Conservation (phyloP, 2,329 filamentous ascomycete species). For the Neofusicoccum umdonicola region DNA sequence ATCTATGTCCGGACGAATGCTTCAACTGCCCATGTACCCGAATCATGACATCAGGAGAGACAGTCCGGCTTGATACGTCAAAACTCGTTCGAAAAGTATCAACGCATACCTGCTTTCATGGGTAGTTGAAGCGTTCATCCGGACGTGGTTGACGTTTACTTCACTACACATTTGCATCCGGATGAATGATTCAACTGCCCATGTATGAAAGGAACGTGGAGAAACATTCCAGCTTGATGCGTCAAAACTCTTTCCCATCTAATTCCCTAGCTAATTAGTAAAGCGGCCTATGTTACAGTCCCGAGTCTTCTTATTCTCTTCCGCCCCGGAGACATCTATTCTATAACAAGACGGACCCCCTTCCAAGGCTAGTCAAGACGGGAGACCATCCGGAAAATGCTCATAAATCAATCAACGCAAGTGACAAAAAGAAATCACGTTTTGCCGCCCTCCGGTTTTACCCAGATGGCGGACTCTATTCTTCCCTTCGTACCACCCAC, state of each 20-base stretch:
- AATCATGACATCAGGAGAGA: no score
- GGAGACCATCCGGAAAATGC: constrained; percentile 5
- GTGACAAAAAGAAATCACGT: constrained; percentile 4
- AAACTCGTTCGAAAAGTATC: no score
- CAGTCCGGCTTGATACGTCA: no score
- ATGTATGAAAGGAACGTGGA: neutral
- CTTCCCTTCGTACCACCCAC: neutral
- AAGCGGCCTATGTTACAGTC: constrained; percentile 11
- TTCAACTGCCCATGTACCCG: no score
- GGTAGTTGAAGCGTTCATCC: neutral
- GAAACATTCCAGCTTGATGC: neutral
- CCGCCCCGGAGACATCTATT: constrained; percentile 3
- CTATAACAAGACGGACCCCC: constrained; percentile 14
- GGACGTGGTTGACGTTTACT: no score
- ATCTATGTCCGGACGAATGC: no score
- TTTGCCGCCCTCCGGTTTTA: constrained; percentile 7
- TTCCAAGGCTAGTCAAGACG: constrained; percentile 16
- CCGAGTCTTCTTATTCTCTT: neutral
- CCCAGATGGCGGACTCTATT: constrained; percentile 3
- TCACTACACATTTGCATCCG: no score
- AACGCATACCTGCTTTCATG: no score
- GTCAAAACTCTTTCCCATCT: constrained; percentile 8
- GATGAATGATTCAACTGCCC: no score
- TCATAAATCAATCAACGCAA: constrained; percentile 8
- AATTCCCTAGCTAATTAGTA: constrained; percentile 13